Evolutionary conservation across 495 filamentous ascomycete species (phyloP), one percentile per base, ranked within the genome.

Genomic region (Melanomma pulvis-pyrius): DNA sequence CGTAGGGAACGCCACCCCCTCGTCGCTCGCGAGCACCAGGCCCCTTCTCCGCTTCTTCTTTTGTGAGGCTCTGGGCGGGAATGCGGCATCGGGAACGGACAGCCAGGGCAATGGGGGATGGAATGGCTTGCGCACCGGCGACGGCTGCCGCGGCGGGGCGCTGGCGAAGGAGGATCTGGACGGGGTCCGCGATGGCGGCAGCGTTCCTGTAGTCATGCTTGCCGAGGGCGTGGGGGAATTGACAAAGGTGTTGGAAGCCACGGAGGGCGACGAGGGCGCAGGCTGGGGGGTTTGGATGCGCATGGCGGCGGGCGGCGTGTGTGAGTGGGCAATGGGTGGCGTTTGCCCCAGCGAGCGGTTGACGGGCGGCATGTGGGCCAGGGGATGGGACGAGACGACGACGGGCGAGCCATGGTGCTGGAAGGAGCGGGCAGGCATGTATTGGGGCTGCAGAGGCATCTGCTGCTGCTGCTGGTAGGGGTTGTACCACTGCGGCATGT

Each of bases 71-170:
- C 79, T 72, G 1, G 79, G 73, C 26, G 92, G 91, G 73, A 94
- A 96, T 3, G 83, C 74, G 17, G 76, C 68, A 24, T 89, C 86
- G 2, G 88, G 85, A 32, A 82, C 80, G 26, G 92, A 96, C n/a
- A 88, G 80, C 92, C 92, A 96, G 12, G 92, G 92, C 2, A 97
- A 79, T 86, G 91, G 69, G 70, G 87, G 82, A 71, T 79, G 81
- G 73, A 88, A 93, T 0, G 83, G 83, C 58, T 57, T 75, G 28
- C 62, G 63, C 39, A 68, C 59, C 52, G 29, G 74, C 25, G 6
- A 71, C 24, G 54, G 56, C 29, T 5, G 75, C 7, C 15, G 49
- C 13, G 57, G 56, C 3, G 32, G 48, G 58, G 49, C 11, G 8
- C 69, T 56, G 32, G 60, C 63, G 19, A 72, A 61, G n/a, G 67